Conservation (phyloP, 75 land plant genomes). For the Gnetum montanum region DNA sequence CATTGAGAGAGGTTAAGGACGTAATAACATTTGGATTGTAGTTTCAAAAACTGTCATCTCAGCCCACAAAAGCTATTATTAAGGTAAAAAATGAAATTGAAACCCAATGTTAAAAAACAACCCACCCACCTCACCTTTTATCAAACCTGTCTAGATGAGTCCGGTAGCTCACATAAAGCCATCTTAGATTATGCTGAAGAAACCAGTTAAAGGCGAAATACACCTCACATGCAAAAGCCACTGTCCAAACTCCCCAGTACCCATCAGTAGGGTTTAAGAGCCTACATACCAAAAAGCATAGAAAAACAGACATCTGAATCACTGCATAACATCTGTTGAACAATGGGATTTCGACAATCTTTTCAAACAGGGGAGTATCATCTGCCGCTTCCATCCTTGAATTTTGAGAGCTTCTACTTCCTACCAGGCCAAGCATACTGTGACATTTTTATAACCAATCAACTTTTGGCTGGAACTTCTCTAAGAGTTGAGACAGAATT, state of each 20-base stretch:
- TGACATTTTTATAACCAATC: too few species aligned
- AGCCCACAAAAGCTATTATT: not conserved
- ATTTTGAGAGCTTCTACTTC: too few species aligned
- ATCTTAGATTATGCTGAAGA: constrained; percentile 10
- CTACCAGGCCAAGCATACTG: too few species aligned
- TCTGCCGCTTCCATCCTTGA: too few species aligned
- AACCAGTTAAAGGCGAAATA: constrained; percentile 25
- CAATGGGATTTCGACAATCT: not conserved
- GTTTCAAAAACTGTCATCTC: not conserved
- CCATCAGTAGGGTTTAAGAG: constrained; percentile 1
- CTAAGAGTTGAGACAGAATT: too few species aligned
- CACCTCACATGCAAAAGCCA: constrained; percentile 18
- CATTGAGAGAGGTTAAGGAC: too few species aligned
- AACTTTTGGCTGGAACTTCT: too few species aligned
- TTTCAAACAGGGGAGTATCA: constrained; percentile 12
- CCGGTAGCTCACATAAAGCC: constrained; percentile 9
- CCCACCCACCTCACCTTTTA: constrained; percentile 1
- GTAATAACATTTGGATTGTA: not conserved
- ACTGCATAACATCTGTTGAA: not conserved
- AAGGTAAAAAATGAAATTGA: too few species aligned
- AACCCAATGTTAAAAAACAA: not conserved
- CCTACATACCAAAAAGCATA: constrained; percentile 13
- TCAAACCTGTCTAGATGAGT: constrained; percentile 18
- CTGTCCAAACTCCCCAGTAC: constrained; percentile 7
- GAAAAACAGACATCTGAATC: constrained; percentile 13